Conservation (phyloP, 495 filamentous ascomycete species). For the Penicillium bovifimosum region DNA sequence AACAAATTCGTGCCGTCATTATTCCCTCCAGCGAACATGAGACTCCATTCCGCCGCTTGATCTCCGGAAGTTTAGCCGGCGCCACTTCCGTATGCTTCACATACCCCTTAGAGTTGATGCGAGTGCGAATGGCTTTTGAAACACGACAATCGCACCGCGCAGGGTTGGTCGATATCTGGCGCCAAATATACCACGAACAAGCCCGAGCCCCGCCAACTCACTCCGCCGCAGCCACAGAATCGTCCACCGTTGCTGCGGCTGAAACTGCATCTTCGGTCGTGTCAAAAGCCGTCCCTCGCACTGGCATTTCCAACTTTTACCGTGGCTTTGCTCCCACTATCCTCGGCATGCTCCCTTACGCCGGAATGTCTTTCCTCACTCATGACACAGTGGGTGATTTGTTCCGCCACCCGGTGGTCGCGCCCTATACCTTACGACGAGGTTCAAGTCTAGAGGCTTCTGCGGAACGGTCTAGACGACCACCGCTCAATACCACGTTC, state of each 20-base stretch:
- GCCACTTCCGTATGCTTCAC: constrained; percentile 90
- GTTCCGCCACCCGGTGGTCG: constrained; percentile 59
- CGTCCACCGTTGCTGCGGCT: constrained; percentile 29
- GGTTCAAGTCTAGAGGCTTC: constrained; percentile 37
- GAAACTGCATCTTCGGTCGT: constrained; percentile 33
- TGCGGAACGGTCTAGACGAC: constrained; percentile 20
- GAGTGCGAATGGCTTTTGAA: constrained; percentile 91
- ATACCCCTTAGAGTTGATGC: constrained; percentile 87
- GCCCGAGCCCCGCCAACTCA: constrained; percentile 29
- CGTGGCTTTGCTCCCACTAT: constrained; percentile 87
- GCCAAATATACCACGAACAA: constrained; percentile 76
- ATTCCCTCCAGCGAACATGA: constrained; percentile 69
- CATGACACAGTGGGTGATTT: constrained; percentile 84
- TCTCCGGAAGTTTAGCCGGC: constrained; percentile 76
- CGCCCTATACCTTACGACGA: constrained; percentile 56
- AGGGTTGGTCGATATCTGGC: constrained; percentile 65
- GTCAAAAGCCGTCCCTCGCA: constrained; percentile 47
- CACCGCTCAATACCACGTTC: constrained; percentile 60
- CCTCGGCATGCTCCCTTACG: constrained; percentile 92
- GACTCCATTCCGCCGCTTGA: constrained; percentile 69
- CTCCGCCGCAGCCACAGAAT: constrained; percentile 19
- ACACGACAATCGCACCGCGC: constrained; percentile 64
- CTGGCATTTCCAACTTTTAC: constrained; percentile 85
- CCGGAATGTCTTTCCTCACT: constrained; percentile 93
- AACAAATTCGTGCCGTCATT: constrained; percentile 76